Base-by-base conservation (phyloP, 805 yeast genomes). In the Lipomyces oligophaga region DNA sequence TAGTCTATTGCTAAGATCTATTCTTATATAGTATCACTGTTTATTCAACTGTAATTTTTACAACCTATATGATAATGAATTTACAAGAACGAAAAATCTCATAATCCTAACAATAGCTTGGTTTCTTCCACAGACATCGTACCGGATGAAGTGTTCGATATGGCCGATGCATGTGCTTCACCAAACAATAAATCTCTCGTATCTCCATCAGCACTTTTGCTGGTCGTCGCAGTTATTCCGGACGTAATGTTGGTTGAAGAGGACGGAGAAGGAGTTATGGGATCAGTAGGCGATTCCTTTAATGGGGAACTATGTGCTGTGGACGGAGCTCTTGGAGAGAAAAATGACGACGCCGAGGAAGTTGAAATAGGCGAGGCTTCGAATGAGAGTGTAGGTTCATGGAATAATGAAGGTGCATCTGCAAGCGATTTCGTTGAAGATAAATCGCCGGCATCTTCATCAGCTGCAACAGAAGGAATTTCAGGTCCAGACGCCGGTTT, bases 91-190 rank as follows among this genome's bases (percentile, higher is more conserved):
- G 30, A 31, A 31, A 7, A 15, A 36, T 11, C 34, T 24, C 30
- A 49, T 15, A 49, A 35, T 6, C 54, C 54, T 1, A 50, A 38
- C 15, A 41, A 28, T 5, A 47, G 26, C 36, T 50, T 50, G 6
- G 55, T 52, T 19, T 50, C 55, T 18, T 50, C 55, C 6, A 39
- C 43, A 11, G 51, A 27, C 10, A 50, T 38, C 34, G 47, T 18
- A 2, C 33, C 27, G 16, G 21, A 13, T 13, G 22, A 13, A n/a
- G n/a, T n/a, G 6, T 5, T 15, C 36, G 36, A 15, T 11, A 10
- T 16, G 21, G 21, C 19, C 4, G 20, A 5, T 24, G 20, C 26
- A n/a, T 26, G 37, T 20, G 47, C n/a, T 4, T 21, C 25, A 20
- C 42, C 36, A 13, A 40, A 38, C 16, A 39, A 20, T 3, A 13